phyloP scores from a whole-genome alignment of 768 basidiomycete species.

The Megacollybia marginata region DNA sequence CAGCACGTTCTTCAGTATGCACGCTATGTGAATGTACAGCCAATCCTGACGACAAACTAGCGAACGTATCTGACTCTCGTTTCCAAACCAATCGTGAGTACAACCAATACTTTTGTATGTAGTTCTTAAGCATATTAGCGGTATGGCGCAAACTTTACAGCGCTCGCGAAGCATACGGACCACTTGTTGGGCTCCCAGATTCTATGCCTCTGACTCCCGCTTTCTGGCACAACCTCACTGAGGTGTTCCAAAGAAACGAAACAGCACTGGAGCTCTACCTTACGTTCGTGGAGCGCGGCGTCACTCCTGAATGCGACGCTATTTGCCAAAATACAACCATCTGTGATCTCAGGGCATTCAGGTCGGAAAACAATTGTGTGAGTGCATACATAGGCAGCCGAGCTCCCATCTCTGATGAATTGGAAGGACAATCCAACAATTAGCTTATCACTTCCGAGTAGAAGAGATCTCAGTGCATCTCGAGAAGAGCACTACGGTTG shows the following conservation, averaged over 20 bases:
- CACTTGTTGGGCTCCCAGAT: conserved; percentile 15
- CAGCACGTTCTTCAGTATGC: conserved; percentile 23
- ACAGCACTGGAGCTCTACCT: conserved; percentile 23
- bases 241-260: conserved; percentile 20
- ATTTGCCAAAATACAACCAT: conserved; percentile 22
- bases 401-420: not conserved
- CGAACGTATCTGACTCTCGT: conserved; percentile 16
- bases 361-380: conserved; percentile 21
- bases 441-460: not conserved
- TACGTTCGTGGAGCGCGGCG: conserved; percentile 18
- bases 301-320: conserved; percentile 13
- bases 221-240: conserved; percentile 34
- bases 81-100: conserved; percentile 17
- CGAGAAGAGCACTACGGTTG: not conserved
- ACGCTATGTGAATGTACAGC: not conserved
- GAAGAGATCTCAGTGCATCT: not conserved
- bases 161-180: conserved; percentile 26
- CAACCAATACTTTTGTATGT: not conserved
- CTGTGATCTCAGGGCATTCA: conserved; percentile 24
- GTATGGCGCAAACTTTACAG: conserved; percentile 28
- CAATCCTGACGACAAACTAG: conserved; percentile 2
- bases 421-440: not conserved
- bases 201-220: conserved; percentile 21
- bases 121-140: conserved; percentile 13
- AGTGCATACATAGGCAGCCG: not conserved